Base-by-base conservation (phyloP, 2,329 filamentous ascomycete genomes). In the Didymella pomorum region DNA sequence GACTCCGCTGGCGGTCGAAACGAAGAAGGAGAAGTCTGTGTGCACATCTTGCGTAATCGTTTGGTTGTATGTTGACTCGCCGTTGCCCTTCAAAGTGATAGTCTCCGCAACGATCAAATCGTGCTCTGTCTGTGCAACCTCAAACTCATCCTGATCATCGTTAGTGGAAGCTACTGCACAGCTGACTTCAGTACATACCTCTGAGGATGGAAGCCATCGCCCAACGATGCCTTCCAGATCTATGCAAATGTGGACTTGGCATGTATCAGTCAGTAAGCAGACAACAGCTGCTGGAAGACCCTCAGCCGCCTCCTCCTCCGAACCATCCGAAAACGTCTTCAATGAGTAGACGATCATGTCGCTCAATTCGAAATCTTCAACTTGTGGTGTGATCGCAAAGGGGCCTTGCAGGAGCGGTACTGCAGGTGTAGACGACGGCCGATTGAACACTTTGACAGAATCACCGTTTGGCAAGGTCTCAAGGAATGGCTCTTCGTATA, bases 331-430 rank as follows among this genome's bases (percentile, higher is more conserved):
- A 21, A 75, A 66, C 16, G 82, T 81, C 60, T 76, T 77, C 8
- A 78, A 65, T 12, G 84, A 82, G 61, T 86, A 81, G 18, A 87
- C 83, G 56, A 84, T 78, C 60, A 89, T 82, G 67, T 89, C 87
- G 21, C 84, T 85, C 29, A 89, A 79, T 54, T 87, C 84, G 39
- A 85, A 78, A 56, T 84, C 81, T 45, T 83, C 77, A 7, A 82
- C 80, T 0, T 81, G 81, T 3, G 82, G 78, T 8, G 81, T 77
- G 26, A 85, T 76, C 9, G 79, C 74, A 71, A 88, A 89, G 0
- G 87, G 87, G 0, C 87, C 87, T 71, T 89, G 87, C 29, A 89
- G 74, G 54, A 83, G 81, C 1, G 87, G 86, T 46, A 88, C 82
- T 0, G 83, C 77, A 33, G 85, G 83, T 5, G 82, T 82, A 55